Evolutionary conservation across 2,329 filamentous ascomycete genomes (phyloP).

Genomic region (Penicillium paneum): DNA sequence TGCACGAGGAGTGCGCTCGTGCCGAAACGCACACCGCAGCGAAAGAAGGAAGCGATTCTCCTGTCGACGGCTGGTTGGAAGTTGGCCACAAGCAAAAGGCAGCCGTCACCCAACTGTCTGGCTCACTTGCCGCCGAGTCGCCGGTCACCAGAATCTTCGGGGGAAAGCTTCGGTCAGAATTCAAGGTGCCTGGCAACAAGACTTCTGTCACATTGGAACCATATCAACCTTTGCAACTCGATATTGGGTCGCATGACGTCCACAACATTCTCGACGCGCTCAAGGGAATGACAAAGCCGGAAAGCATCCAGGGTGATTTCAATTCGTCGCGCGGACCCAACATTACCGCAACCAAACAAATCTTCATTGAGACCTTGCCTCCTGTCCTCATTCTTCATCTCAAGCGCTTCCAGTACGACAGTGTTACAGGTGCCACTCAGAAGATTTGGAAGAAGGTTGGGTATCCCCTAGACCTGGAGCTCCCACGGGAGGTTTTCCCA

Average conservation of each 20-base stretch:
- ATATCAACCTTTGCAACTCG: constrained; percentile 89
- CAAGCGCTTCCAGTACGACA: constrained; percentile 96
- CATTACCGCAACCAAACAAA: constrained; percentile 82
- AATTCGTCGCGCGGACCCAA: constrained; percentile 73
- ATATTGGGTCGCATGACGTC: constrained; percentile 83
- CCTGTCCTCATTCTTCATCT: constrained; percentile 91
- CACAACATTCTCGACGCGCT: constrained; percentile 90
- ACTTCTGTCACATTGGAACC: constrained; percentile 89
- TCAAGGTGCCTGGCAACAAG: constrained; percentile 81
- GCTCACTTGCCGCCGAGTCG: constrained; percentile 67
- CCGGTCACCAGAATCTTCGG: constrained; percentile 94
- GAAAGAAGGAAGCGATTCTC: constrained; percentile 39
- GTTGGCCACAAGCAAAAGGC: constrained; percentile 89
- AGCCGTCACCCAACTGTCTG: constrained; percentile 81
- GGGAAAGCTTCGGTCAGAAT: constrained; percentile 83
- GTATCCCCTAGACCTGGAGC: constrained; percentile 90
- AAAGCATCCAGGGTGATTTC: constrained; percentile 82
- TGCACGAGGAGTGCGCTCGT: constrained; percentile 86
- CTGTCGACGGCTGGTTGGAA: constrained; percentile 78
- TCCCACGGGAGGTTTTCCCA: constrained; percentile 85
- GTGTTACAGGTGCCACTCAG: constrained; percentile 73
- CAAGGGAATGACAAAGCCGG: constrained; percentile 75
- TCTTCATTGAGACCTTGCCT: constrained; percentile 87
- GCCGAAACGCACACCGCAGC: constrained; percentile 61
- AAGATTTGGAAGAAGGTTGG: constrained; percentile 99